A percentile compares a stretch with the other conserved stretches of the same genome.
phyloP scores from a whole-genome alignment of 2,329 filamentous ascomycete species.

The Dactylonectria macrodidyma region DNA sequence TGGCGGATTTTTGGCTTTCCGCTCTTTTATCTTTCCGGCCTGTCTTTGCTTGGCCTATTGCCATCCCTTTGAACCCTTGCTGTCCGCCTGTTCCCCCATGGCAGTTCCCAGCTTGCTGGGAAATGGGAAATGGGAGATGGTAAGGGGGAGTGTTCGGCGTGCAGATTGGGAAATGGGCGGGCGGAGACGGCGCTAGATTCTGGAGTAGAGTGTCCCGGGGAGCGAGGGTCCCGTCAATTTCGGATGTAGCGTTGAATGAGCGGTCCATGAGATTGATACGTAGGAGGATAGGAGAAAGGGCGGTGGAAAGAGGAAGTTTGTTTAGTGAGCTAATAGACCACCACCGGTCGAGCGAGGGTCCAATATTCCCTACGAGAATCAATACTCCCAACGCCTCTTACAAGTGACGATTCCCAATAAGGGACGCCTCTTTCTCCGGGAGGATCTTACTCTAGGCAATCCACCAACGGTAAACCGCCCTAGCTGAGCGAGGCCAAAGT shows the following conservation, averaged over 20 bases:
- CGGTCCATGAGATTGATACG: constrained; percentile 21
- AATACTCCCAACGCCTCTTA: not conserved
- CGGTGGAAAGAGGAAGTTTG: not conserved
- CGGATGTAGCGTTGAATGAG: constrained; percentile 25
- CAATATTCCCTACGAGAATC: not conserved
- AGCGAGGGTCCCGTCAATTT: constrained; percentile 23
- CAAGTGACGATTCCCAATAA: not conserved
- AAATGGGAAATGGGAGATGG: constrained; percentile 24
- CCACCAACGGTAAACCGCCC: too few relatives aligned
- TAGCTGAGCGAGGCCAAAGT: not conserved
- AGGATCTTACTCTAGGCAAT: not conserved
- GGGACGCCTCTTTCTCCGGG: not conserved
- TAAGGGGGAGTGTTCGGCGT: constrained; percentile 35
- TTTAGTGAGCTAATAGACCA: too few relatives aligned
- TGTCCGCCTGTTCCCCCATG: constrained; percentile 30
- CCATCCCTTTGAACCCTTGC: constrained; percentile 16
- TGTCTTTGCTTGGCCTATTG: constrained; percentile 7
- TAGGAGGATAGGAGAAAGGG: constrained; percentile 1
- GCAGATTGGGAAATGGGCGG: constrained; percentile 31
- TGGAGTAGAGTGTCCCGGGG: constrained; percentile 22
- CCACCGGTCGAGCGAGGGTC: not conserved
- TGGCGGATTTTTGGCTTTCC: not conserved
- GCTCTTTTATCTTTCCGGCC: constrained; percentile 5
- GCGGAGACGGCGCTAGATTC: constrained; percentile 37
- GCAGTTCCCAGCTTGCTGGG: constrained; percentile 28